Evolutionary conservation across 768 basidiomycete species (phyloP).

Genomic region (Tricholoma bakamatsutake): DNA sequence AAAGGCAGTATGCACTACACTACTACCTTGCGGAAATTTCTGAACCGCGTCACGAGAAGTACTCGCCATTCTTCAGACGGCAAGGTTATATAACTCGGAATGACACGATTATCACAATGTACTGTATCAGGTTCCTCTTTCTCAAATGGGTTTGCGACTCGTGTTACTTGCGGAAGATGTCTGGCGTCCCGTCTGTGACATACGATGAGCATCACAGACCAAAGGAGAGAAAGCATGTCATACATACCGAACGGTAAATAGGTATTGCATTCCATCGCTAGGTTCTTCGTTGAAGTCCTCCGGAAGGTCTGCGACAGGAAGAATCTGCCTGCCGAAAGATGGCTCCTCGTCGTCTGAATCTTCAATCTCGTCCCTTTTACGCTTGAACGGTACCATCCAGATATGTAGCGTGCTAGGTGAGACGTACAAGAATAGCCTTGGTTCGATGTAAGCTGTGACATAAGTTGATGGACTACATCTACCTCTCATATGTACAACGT

Average conservation of each 20-base stretch:
- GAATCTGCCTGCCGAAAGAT: slow-evolving; percentile 59
- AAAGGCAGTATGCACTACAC: neutral
- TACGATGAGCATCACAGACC: neutral
- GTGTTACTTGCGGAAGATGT: slow-evolving; percentile 54
- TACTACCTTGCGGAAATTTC: slow-evolving; percentile 59
- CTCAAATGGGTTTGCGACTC: slow-evolving; percentile 68
- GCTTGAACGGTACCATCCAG: slow-evolving; percentile 37
- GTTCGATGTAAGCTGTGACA: neutral
- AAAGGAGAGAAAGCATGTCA: slow-evolving; percentile 8
- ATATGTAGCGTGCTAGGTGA: neutral
- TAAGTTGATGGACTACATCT: neutral
- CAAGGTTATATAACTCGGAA: slow-evolving; percentile 29
- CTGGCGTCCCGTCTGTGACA: slow-evolving; percentile 62
- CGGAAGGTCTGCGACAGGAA: slow-evolving; percentile 82
- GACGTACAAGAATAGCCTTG: no score
- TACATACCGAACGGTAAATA: slow-evolving; percentile 77
- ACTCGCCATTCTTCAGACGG: slow-evolving; percentile 67
- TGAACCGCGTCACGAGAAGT: slow-evolving; percentile 51
- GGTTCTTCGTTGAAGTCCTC: slow-evolving; percentile 59
- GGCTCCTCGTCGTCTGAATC: slow-evolving; percentile 59
- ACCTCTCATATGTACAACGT: neutral
- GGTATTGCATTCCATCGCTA: slow-evolving; percentile 69
- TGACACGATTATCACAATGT: slow-evolving; percentile 16
- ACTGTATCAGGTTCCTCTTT: slow-evolving; percentile 20
- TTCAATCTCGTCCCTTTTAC: slow-evolving; percentile 45